Evolutionary conservation across 495 filamentous ascomycete genomes (phyloP), one percentile per base, ranked within the genome.

Genomic region (Aspergillus ostianus): DNA sequence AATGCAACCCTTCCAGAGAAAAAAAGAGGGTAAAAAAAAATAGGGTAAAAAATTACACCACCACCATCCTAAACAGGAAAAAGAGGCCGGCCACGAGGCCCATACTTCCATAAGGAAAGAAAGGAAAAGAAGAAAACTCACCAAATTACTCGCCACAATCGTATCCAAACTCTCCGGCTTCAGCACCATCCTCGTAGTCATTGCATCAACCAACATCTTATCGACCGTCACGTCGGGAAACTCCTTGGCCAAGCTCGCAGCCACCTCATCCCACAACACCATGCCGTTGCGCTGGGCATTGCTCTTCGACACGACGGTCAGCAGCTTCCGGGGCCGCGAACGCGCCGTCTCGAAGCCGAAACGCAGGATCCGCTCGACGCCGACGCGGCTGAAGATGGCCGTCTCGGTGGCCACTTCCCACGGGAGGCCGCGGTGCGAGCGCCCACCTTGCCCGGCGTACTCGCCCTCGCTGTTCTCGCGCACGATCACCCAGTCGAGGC

Each of bases 151-250:
- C 6, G 80, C 82, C 47, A 85, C 81, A 57, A 84, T 81, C 0
- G 82, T 84, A 64, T 85, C 82, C 50, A 85, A 50, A 26, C 65
- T 75, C 66, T 80, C 72, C 0, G 82, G 82, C 60, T 82, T 80
- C 41, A 81, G 60, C 10, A 83, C 80, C 82, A 84, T 85, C 15
- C 80, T 66, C 29, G 77, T 75, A 8, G 82, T 85, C 82, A 84
- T 84, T 17, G 82, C 81, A 69, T 85, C 82, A 48, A 85, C 82
- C 23, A 84, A 69, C 82, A 84, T 84, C 69, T 82, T 85, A 52
- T 84, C 81, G 23, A 74, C 67, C 55, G 75, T 73, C 23, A 84
- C 81, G 59, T 83, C 78, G 7, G 80, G 82, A 61, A 79, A 85
- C 3, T 84, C 78, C 59, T 55, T 64, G 1, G 75, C 75, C 19